Base-by-base conservation (phyloP, 2,329 filamentous ascomycete genomes). In the Colletotrichum tofieldiae region DNA sequence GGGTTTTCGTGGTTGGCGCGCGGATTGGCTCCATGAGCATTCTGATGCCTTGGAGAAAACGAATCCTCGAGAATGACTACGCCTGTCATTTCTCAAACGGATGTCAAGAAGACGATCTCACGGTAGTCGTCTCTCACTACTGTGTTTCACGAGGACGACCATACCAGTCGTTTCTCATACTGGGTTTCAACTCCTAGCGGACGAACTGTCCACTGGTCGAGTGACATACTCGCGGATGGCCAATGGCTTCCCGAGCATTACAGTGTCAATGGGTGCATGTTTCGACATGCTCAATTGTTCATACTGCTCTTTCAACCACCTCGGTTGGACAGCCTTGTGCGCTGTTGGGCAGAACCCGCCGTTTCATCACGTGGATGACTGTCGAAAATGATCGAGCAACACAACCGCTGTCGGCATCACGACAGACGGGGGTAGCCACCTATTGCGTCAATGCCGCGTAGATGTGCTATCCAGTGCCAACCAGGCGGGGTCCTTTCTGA, bases 401-500 rank as follows among this genome's bases (percentile, higher is more conserved):
- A 71, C 67, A 73, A 71, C 71, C 70, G 70, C 70, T 72, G 65
- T 69, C 69, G 60, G 56, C 49, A 64, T 70, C 23, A 61, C 43
- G 69, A 60, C 65, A 72, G 69, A 72, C 59, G 69, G 69, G 41
- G 69, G 52, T 47, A 64, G 43, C 23, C 5, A 26, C 5, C 43
- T 47, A n/a, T 20, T 32, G 23, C 54, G 55, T 49, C 14, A n/a
- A 6, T 51, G 14, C 18, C 60, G 37, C 18, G 16, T 47, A 51
- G 62, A 41, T 43, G 54, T 54, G 37, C 35, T 67, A 65, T 77
- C 74, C 61, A 69, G 77, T 78, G 76, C 77, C 77, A 76, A 58
- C 76, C 77, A 77, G 76, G 79, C 80, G 81, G 83, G 82, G 78
- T 82, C 82, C 82, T 86, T 86, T 87, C 85, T 87, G 85, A 87